Evolutionary conservation across 2,329 filamentous ascomycete genomes (phyloP).

Genomic region (Penicillium sp.): DNA sequence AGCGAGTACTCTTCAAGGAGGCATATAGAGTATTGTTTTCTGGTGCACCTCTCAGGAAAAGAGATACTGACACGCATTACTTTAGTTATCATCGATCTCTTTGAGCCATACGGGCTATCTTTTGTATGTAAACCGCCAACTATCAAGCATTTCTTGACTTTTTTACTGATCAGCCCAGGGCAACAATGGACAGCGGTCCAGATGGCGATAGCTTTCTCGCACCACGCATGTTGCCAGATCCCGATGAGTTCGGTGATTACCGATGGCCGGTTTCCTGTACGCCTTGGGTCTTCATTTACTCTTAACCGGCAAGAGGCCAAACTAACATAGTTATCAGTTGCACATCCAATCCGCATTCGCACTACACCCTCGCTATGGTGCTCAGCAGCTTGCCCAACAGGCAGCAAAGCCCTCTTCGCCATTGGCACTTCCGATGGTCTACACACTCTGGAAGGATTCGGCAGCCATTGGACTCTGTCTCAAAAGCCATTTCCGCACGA

Average conservation of each 20-base stretch:
- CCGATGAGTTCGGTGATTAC: conserved; percentile 31
- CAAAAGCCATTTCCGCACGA: conserved; percentile 25
- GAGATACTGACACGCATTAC: conserved; percentile 2
- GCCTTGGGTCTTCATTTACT: conserved; percentile 1
- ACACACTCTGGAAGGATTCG: conserved; percentile 28
- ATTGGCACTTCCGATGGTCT: conserved; percentile 38
- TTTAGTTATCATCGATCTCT: conserved; percentile 35
- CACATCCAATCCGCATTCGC: conserved; percentile 27
- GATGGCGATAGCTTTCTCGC: conserved; percentile 31
- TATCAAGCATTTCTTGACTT: background rate
- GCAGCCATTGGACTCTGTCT: conserved; percentile 28
- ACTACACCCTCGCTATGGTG: conserved; percentile 33
- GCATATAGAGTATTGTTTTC: conserved; percentile 26
- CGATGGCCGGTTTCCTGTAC: conserved; percentile 30
- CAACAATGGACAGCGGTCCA: conserved; percentile 35
- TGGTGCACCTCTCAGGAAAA: background rate
- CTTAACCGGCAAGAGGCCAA: too few species aligned
- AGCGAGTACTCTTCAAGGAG: conserved; percentile 31
- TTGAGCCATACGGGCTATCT: conserved; percentile 34
- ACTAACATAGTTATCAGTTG: conserved; percentile 6
- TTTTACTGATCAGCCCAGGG: conserved; percentile 25
- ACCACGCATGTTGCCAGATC: conserved; percentile 29
- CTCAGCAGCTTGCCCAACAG: conserved; percentile 32
- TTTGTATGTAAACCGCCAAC: conserved; percentile 22
- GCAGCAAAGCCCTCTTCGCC: conserved; percentile 31